Evolutionary conservation across 2,329 filamentous ascomycete genomes (phyloP), one percentile per base, ranked within the genome.

Genomic region (Diaporthe longicolla): DNA sequence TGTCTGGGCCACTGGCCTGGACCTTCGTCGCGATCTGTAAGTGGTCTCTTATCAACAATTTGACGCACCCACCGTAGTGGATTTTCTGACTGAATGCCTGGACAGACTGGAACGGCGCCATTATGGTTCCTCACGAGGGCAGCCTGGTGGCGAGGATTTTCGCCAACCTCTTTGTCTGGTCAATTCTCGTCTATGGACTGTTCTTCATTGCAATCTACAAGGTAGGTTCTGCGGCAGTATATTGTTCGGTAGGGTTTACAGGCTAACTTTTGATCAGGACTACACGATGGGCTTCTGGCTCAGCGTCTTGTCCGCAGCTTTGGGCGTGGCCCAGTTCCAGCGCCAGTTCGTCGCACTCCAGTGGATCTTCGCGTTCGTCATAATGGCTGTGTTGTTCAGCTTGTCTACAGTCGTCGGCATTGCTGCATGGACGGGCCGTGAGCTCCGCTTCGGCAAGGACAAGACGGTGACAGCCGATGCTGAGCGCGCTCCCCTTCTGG

Each of bases 301-400:
- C 78, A 93, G 91, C 78, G 88, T 95, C 58, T 85, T 97, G 61
- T 85, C 91, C 1, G 91, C 94, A 7, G 90, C 94, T 24, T 90
- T 97, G 55, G 94, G 94, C 17, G 90, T 97, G 21, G 89, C 91
- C 19, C 95, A 98, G 82, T 92, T 97, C 84, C 85, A 91, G 68
- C 88, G 89, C 79, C 91, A 95, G 81, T 83, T 92, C 74, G 87
- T 97, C 77, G 93, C 94, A 9, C 87, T 97, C 77, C 95, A 98
- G 85, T 97, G 95, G 95, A 96, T 97, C 83, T 97, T 97, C 82
- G 93, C 95, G 45, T 97, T 97, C 80, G 87, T 91, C 76, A 95
- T 97, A 81, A 95, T 96, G 88, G 90, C 87, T 0, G 81, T 94
- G 35, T 89, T 97, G 70, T 93, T 97, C 81, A 82, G 95, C 26